phyloP scores from a whole-genome alignment of 768 basidiomycete species.

The Kwoniella sp. region DNA sequence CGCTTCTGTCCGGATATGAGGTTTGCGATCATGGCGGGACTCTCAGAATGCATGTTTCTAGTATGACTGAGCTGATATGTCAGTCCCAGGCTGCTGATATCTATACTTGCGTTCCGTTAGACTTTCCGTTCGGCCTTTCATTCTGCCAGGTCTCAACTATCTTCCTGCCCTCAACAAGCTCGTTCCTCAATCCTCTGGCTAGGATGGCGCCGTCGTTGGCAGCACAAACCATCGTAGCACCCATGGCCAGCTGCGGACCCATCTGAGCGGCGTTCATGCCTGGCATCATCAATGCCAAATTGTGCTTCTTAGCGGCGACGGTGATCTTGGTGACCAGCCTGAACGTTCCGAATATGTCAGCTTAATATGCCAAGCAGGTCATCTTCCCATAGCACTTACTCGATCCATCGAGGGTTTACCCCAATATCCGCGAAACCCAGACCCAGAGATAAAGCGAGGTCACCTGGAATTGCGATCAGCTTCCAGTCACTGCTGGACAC shows the following conservation, averaged over 20 bases:
- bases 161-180: slow-evolving; percentile 6
- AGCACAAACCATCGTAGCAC: slow-evolving; percentile 13
- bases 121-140: not conserved
- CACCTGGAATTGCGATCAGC: not conserved
- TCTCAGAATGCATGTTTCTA: too few species aligned
- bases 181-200: slow-evolving; percentile 7
- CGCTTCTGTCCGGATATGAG: too few species aligned
- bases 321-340: slow-evolving; percentile 3
- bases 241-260: slow-evolving; percentile 1
- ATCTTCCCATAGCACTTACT: not conserved
- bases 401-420: slow-evolving; percentile 2
- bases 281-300: slow-evolving; percentile 10
- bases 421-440: slow-evolving; percentile 1
- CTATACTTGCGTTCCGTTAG: not conserved
- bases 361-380: too few species aligned
- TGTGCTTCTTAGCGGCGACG: slow-evolving; percentile 5
- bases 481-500: not conserved
- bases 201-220: slow-evolving; percentile 14
- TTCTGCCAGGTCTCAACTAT: slow-evolving; percentile 7
- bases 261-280: slow-evolving; percentile 13
- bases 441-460: slow-evolving; percentile 16
- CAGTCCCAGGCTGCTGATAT: too few species aligned
- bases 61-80: too few species aligned
- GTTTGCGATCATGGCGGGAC: too few species aligned
- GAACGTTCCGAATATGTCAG: too few species aligned